Evolutionary conservation across 768 basidiomycete genomes (phyloP).

Genomic region (Lentinula lateritia): DNA sequence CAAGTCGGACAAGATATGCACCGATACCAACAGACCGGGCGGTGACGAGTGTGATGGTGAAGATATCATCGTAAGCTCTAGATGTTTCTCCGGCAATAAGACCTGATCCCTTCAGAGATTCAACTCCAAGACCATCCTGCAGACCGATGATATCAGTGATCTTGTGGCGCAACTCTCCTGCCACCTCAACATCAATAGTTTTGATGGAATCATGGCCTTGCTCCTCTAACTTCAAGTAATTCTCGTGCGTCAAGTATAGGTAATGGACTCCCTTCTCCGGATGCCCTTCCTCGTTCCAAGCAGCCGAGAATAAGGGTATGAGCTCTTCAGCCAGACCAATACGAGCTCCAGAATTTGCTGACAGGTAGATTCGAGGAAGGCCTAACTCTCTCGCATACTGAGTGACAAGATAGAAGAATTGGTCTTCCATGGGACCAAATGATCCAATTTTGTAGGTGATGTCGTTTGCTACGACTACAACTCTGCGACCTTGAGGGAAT

Average conservation of each 20-base stretch:
- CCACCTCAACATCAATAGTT: constrained; percentile 78
- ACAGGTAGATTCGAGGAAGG: constrained; percentile 93
- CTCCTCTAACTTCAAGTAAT: constrained; percentile 83
- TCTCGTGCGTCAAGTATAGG: constrained; percentile 91
- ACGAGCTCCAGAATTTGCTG: constrained; percentile 97
- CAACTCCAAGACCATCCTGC: constrained; percentile 97
- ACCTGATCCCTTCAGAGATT: constrained; percentile 92
- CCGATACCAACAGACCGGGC: constrained; percentile 99
- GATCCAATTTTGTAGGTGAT: constrained; percentile 99
- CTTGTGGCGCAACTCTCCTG: constrained; percentile 87
- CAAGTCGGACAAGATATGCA: constrained; percentile 96
- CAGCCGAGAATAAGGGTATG: constrained; percentile 80
- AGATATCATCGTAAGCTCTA: constrained; percentile 98
- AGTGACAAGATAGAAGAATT: constrained; percentile 93
- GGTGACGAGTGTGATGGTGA: constrained; percentile 98
- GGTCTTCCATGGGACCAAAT: constrained; percentile 93
- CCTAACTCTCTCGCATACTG: constrained; percentile 88
- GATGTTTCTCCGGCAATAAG: constrained; percentile 98
- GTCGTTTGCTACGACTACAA: constrained; percentile 93
- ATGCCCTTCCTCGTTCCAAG: constrained; percentile 76
- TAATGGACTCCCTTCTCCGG: constrained; percentile 97
- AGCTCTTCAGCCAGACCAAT: constrained; percentile 94
- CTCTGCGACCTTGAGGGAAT: constrained; percentile 80
- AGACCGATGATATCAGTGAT: constrained; percentile 95
- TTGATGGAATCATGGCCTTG: constrained; percentile 75